phyloP scores from a whole-genome alignment of 225 moss, liverwort and hornwort genomes.

The Bryoerythrophyllum caledonicum region DNA sequence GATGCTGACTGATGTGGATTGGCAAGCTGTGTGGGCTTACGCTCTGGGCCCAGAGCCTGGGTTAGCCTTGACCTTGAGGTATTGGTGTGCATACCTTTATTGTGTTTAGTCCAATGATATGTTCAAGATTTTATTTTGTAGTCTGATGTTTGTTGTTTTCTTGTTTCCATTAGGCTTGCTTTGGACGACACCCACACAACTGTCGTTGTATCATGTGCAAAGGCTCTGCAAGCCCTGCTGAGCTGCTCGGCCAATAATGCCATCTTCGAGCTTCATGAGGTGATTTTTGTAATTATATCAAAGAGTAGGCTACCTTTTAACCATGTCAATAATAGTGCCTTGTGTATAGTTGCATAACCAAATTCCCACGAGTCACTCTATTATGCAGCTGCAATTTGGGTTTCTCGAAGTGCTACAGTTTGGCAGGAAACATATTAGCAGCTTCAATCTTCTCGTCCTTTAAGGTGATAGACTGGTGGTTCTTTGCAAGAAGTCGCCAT shows the following conservation, averaged over 20 bases:
- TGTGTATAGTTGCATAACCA: neutral
- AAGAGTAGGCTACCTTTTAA: slow-evolving; percentile 9
- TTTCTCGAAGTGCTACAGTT: neutral
- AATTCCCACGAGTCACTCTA: neutral
- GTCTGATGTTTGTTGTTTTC: slow-evolving; percentile 21
- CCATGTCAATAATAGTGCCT: neutral
- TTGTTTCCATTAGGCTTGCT: slow-evolving; percentile 60
- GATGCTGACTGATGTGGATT: slow-evolving; percentile 59
- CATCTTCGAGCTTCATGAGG: slow-evolving; percentile 81
- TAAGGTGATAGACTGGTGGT: slow-evolving; percentile 3
- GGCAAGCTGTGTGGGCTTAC: slow-evolving; percentile 99
- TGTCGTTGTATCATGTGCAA: slow-evolving; percentile 81
- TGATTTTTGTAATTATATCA: slow-evolving; percentile 25
- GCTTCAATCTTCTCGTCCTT: neutral
- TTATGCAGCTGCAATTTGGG: neutral
- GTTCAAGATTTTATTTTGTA: slow-evolving; percentile 13
- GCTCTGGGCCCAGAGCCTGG: slow-evolving; percentile 92
- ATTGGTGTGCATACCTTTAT: slow-evolving; percentile 1
- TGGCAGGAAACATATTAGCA: neutral
- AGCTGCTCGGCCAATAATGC: slow-evolving; percentile 87
- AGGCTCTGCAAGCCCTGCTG: slow-evolving; percentile 83
- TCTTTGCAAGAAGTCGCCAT: neutral
- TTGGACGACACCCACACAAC: slow-evolving; percentile 95
- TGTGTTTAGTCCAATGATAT: neutral
- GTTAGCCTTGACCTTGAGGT: slow-evolving; percentile 82